A percentile compares a stretch with the other conserved stretches of the same genome.
Conservation (phyloP, 2,329 filamentous ascomycete genomes). For the Pseudocercospora musae region DNA sequence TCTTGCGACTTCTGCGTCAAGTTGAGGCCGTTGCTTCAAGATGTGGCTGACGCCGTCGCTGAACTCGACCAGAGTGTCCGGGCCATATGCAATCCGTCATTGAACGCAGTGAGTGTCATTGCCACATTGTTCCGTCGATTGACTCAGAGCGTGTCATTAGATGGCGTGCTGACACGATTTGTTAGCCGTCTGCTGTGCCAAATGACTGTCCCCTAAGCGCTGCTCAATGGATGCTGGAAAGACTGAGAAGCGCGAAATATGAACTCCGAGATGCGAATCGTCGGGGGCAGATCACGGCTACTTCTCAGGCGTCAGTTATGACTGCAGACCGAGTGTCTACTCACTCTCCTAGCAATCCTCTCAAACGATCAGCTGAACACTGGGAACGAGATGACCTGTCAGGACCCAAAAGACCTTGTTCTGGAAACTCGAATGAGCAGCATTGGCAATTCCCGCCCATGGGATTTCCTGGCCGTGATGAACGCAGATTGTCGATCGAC, state of each 20-base stretch:
- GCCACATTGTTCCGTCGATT: not conserved
- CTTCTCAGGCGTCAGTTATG: not conserved
- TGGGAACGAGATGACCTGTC: constrained; percentile 21
- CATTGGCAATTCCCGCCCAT: constrained; percentile 1
- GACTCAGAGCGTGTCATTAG: not conserved
- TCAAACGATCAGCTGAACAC: constrained; percentile 21
- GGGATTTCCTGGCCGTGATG: constrained; percentile 10
- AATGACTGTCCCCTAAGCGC: constrained; percentile 18
- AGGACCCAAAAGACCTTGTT: constrained; percentile 22
- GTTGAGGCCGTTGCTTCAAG: constrained; percentile 23
- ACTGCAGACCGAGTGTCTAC: not conserved
- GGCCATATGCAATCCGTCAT: constrained; percentile 6
- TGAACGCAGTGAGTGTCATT: not conserved
- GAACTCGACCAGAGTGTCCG: constrained; percentile 26
- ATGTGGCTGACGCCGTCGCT: constrained; percentile 25
- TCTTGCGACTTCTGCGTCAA: constrained; percentile 26
- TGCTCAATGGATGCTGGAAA: constrained; percentile 28
- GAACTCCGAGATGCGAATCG: constrained; percentile 19
- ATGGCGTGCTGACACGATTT: not conserved
- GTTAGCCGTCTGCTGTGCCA: constrained; percentile 19
- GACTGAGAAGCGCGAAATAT: constrained; percentile 18
- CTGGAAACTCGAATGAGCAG: constrained; percentile 16
- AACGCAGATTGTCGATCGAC: constrained; percentile 21
- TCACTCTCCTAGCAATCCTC: constrained; percentile 14
- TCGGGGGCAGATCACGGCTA: not conserved